Evolutionary conservation across 2,329 filamentous ascomycete species (phyloP), one percentile per base, ranked within the genome.

Genomic region (Blastomyces percursus): DNA sequence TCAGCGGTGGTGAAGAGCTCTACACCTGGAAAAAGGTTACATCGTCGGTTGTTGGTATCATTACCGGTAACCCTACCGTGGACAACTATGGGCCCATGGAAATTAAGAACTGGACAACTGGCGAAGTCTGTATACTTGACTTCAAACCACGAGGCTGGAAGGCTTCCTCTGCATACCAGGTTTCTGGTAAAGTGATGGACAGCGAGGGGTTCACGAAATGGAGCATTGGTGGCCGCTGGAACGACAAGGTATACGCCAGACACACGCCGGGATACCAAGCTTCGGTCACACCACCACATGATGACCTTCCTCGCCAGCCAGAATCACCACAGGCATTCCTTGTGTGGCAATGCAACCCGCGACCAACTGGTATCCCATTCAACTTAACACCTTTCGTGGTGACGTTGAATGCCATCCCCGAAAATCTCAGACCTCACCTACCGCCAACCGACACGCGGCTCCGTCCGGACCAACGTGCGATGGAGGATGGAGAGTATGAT

Each of bases 1-100:
- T 82, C 0, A 80, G 84, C 2, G 90, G 88, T 3, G 88, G 86
- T 11, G 87, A 88, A 69, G 94, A 99, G 68, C 80, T 96, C 1
- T 99, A 96, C 76, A 96, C 93, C 0, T 99, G 94, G 94, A 97
- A 96, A 78, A 99, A 99, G 78, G 91, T 96, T 21, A 97, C 92
- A 0, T 94, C 91, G 0, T 95, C 92, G 1, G 94, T 99, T n/a
- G 87, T 97, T 64, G 94, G 94, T 63, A 99, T 99, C 75, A 96
- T 99, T 70, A 97, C 93, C 0, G 94, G 94, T 57, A 96, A 90
- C 69, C 94, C 94, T 0, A 90, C 89, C 0, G 90, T 99, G n/a
- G 94, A 99, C 78, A 96, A 99, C 75, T 97, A 97, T 73, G 94
- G 94, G 0, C 82, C 87, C 0, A 97, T 99, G 90, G 91, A 96